These are phyloP conservation scores for Cryphonectria naterciae DNA, from an alignment of 2,329 filamentous ascomycete species.

Conservation along the genomic window DNA sequence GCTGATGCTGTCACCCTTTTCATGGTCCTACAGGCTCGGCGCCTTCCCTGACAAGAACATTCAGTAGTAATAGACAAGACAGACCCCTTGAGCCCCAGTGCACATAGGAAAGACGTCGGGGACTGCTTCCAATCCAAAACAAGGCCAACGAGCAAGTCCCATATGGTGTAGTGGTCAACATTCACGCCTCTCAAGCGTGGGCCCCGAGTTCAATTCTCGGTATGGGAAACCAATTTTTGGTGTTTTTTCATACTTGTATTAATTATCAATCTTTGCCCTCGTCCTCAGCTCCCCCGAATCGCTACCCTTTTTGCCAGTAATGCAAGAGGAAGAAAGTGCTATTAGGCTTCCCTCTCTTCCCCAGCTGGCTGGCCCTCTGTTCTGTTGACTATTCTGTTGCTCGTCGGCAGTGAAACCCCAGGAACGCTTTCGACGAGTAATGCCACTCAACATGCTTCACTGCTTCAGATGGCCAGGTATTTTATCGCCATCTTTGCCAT, in stretches of 20 bases:
- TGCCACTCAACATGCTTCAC: neutral
- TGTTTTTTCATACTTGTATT: neutral
- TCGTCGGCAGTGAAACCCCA: neutral
- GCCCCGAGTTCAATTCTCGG: constrained; percentile 16
- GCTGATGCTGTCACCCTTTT: neutral
- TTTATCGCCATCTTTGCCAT: neutral
- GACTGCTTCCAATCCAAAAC: neutral
- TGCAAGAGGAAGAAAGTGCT: neutral
- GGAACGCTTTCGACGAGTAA: neutral
- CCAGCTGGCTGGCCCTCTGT: neutral
- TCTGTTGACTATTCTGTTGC: neutral
- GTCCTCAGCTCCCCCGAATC: neutral
- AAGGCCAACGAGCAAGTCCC: neutral
- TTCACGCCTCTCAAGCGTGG: constrained; percentile 16
- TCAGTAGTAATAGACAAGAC: too few relatives aligned
- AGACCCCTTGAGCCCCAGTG: neutral
- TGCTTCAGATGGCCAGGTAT: neutral
- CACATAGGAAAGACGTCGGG: neutral
- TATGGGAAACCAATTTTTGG: constrained; percentile 15
- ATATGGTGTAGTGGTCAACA: constrained; percentile 16
- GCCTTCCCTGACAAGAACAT: neutral
- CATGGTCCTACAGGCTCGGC: neutral
- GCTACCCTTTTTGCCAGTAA: neutral
- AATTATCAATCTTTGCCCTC: neutral
- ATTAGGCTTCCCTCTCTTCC: neutral